These are phyloP conservation scores for Mimosa bimucronata DNA, from an alignment of 306 rosid genomes.

Conservation along the genomic window DNA sequence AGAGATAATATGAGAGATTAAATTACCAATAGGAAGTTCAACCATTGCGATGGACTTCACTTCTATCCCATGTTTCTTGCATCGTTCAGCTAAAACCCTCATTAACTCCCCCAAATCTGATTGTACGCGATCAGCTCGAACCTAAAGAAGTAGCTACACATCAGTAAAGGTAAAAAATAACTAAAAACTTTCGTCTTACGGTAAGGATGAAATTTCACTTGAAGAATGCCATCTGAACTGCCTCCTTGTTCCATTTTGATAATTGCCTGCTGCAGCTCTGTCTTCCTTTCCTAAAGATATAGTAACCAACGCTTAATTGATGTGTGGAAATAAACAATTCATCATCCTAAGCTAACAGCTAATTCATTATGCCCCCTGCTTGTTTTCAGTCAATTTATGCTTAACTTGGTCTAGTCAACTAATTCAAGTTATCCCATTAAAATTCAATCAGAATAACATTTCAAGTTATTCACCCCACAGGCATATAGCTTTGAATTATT, in stretches of 20 bases:
- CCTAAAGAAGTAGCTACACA: conserved; percentile 55
- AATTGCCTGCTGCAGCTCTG: conserved; percentile 91
- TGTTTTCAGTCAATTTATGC: background rate
- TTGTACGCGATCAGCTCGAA: conserved; percentile 92
- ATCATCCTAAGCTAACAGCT: conserved; percentile 33
- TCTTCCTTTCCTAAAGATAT: conserved; percentile 71
- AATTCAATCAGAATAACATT: background rate
- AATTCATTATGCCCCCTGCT: background rate
- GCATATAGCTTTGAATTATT: background rate
- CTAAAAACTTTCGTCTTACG: conserved; percentile 27
- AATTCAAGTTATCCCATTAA: background rate
- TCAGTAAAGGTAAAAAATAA: conserved; percentile 42
- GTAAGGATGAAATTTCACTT: conserved; percentile 54
- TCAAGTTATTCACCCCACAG: background rate
- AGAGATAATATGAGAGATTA: conserved; percentile 26
- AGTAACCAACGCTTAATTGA: conserved; percentile 33
- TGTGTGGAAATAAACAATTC: conserved; percentile 25
- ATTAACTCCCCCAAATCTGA: conserved; percentile 83
- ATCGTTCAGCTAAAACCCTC: conserved; percentile 77
- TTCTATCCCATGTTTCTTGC: conserved; percentile 85
- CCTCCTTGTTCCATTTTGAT: conserved; percentile 94
- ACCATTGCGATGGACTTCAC: conserved; percentile 72
- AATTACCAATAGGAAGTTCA: conserved; percentile 82
- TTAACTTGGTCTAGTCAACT: background rate
- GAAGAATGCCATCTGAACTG: conserved; percentile 97